These are phyloP conservation scores for Malus sieversii DNA, from an alignment of 306 rosid species.

Conservation along the genomic window DNA sequence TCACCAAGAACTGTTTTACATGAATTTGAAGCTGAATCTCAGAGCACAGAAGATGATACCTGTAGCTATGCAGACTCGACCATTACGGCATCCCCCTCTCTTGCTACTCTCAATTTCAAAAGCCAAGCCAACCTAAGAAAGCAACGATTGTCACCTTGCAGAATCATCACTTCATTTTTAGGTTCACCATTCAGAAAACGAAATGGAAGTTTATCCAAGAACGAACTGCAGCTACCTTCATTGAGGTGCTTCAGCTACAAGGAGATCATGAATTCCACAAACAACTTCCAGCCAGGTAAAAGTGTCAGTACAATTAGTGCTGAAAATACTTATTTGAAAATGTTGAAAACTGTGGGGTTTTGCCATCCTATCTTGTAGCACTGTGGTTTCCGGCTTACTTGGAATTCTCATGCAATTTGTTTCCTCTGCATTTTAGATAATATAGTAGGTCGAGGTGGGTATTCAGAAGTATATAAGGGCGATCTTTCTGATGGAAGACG, in stretches of 20 bases:
- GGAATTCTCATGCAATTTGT: not conserved
- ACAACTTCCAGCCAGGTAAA: slow-evolving; percentile 68
- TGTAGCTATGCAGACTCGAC: slow-evolving; percentile 54
- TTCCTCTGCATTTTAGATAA: slow-evolving; percentile 38
- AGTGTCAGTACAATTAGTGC: not conserved
- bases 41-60: slow-evolving; percentile 68
- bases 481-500: slow-evolving; percentile 45
- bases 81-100: slow-evolving; percentile 39
- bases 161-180: slow-evolving; percentile 48
- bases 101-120: slow-evolving; percentile 17
- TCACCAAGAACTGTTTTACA: slow-evolving; percentile 55
- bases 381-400: not conserved
- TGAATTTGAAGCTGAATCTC: slow-evolving; percentile 49
- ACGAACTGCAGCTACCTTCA: slow-evolving; percentile 42
- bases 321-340: not conserved
- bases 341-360: not conserved
- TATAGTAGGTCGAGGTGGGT: slow-evolving; percentile 80
- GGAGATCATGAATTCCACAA: slow-evolving; percentile 61
- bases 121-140: slow-evolving; percentile 27
- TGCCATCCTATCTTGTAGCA: not conserved
- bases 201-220: slow-evolving; percentile 19
- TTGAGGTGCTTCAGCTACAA: slow-evolving; percentile 73
- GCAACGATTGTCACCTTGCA: slow-evolving; percentile 44
- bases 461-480: slow-evolving; percentile 87
- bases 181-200: slow-evolving; percentile 67